These are phyloP conservation scores for Diospyros kaki DNA, from an alignment of 148 eudicot species.

Conservation along the genomic window DNA sequence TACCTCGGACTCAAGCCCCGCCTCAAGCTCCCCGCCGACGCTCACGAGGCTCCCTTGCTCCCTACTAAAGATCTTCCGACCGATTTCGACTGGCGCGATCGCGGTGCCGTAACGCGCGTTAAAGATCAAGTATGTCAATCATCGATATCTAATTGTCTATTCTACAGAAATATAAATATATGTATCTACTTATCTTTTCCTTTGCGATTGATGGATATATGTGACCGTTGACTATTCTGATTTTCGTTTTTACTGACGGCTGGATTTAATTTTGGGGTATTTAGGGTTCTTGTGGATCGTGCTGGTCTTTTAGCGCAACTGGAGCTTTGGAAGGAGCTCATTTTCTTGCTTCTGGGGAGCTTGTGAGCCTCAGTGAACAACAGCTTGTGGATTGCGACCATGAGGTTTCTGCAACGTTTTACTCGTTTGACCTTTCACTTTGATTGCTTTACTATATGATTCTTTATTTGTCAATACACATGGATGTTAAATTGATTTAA, in stretches of 20 bases:
- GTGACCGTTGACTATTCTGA: not conserved
- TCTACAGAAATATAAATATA: not conserved
- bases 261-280: not conserved
- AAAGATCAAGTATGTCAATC: constrained; percentile 38
- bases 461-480: not conserved
- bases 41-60: constrained; percentile 41
- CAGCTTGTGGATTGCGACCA: constrained; percentile 57
- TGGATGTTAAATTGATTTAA: not conserved
- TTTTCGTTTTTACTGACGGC: too few species aligned
- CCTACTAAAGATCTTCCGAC: constrained; percentile 45
- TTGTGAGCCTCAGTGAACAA: constrained; percentile 52
- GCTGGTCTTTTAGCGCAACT: constrained; percentile 49
- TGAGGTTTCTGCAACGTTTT: constrained; percentile 28
- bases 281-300: constrained; percentile 56
- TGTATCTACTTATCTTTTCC: not conserved
- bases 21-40: constrained; percentile 40
- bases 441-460: not conserved
- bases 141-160: not conserved
- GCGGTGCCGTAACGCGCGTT: constrained; percentile 49
- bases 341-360: constrained; percentile 42
- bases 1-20: constrained; percentile 30
- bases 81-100: constrained; percentile 51
- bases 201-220: not conserved
- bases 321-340: constrained; percentile 63
- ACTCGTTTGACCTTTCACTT: not conserved